Evolutionary conservation across 164 flowering plant species (phyloP).

Genomic region (Macadamia integrifolia): DNA sequence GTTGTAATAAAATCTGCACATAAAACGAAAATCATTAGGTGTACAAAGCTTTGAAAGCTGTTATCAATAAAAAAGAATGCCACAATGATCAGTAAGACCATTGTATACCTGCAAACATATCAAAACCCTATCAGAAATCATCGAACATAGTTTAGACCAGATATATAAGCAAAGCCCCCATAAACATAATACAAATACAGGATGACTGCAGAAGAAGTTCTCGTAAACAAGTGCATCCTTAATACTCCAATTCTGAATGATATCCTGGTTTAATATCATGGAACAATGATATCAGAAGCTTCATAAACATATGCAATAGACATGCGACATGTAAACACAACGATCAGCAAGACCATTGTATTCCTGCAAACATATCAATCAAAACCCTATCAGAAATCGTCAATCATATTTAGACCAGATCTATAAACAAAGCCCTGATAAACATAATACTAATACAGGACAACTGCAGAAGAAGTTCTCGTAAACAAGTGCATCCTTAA

Average conservation of each 20-base stretch:
- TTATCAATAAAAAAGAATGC: slow-evolving; percentile 34
- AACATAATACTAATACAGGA: slow-evolving; percentile 48
- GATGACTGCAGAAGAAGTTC: slow-evolving; percentile 80
- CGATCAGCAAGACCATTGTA: slow-evolving; percentile 83
- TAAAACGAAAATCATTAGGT: slow-evolving; percentile 1
- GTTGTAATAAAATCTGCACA: slow-evolving; percentile 81
- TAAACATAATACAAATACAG: slow-evolving; percentile 41
- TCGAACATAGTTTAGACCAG: background rate
- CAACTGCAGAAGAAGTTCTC: slow-evolving; percentile 87
- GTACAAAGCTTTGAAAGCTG: background rate
- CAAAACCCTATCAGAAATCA: background rate
- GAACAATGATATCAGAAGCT: slow-evolving; percentile 3
- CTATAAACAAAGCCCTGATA: slow-evolving; percentile 1
- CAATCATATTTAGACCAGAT: background rate
- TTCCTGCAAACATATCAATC: slow-evolving; percentile 36
- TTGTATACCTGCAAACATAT: slow-evolving; percentile 56
- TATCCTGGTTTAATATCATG: slow-evolving; percentile 50
- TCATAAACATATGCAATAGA: background rate
- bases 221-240: slow-evolving; percentile 86
- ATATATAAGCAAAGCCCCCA: slow-evolving; percentile 1
- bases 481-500: slow-evolving; percentile 79
- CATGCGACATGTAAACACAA: slow-evolving; percentile 26
- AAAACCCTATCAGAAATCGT: background rate
- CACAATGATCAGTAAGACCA: slow-evolving; percentile 84
- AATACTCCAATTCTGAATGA: slow-evolving; percentile 64